These are phyloP conservation scores for Nannizziopsis barbatae DNA, from an alignment of 2,329 filamentous ascomycete genomes.

Conservation along the genomic window DNA sequence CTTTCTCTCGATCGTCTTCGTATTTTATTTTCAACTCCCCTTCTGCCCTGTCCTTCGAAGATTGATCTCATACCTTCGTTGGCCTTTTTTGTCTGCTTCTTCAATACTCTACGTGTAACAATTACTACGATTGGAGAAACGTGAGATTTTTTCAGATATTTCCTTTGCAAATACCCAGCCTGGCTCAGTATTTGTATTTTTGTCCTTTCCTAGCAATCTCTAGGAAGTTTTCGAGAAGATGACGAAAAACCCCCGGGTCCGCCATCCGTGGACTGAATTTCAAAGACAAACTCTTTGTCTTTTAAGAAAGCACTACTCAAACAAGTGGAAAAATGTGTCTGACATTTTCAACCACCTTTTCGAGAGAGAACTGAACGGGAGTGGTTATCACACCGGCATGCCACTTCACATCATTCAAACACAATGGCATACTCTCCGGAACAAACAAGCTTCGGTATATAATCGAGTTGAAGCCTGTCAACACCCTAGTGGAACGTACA, in stretches of 20 bases:
- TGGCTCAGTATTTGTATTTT: too few species aligned
- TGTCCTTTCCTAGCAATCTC: too few species aligned
- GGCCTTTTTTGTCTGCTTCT: too few species aligned
- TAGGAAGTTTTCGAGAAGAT: too few species aligned
- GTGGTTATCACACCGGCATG: slow-evolving; percentile 16
- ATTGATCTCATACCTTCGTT: too few species aligned
- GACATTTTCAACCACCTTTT: slow-evolving; percentile 24
- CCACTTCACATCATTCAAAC: slow-evolving; percentile 10
- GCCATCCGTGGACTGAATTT: slow-evolving; percentile 9
- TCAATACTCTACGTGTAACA: too few species aligned
- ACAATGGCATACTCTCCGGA: slow-evolving; percentile 20
- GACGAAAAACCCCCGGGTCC: background rate
- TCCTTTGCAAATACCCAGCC: too few species aligned
- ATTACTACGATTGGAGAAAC: too few species aligned
- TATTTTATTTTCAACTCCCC: too few species aligned
- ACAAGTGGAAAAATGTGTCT: slow-evolving; percentile 3
- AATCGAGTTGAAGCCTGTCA: slow-evolving; percentile 17
- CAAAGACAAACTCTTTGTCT: slow-evolving; percentile 10
- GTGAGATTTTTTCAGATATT: too few species aligned
- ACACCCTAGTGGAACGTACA: background rate
- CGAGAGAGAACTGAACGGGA: slow-evolving; percentile 14
- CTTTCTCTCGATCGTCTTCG: too few species aligned
- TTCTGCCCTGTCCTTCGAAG: too few species aligned
- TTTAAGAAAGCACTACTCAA: slow-evolving; percentile 5
- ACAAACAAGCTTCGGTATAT: slow-evolving; percentile 18